phyloP scores from a whole-genome alignment of 176 grass and related monocot species.

The Hordeum vulgare region DNA sequence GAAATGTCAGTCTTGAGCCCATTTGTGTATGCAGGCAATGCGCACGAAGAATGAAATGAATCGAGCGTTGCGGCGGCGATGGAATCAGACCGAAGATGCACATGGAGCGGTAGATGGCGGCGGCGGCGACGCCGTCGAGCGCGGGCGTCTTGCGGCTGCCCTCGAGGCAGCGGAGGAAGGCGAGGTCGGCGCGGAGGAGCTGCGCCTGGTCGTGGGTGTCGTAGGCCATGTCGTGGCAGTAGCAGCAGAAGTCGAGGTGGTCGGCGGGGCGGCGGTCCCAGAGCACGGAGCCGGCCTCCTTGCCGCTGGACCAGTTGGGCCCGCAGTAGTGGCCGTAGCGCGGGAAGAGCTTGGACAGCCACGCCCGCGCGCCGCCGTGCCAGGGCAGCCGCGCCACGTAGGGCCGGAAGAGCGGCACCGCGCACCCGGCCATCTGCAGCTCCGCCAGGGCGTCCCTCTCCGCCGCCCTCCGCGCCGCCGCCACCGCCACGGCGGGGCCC shows the following conservation, averaged over 20 bases:
- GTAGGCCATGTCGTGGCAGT: conserved; percentile 98
- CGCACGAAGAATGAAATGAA: neutral
- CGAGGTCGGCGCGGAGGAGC: conserved; percentile 84
- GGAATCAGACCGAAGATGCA: conserved; percentile 56
- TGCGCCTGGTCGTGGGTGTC: conserved; percentile 88
- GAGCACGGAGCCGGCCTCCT: conserved; percentile 78
- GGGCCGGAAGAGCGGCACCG: conserved; percentile 76
- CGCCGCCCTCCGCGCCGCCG: neutral
- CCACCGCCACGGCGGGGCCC: neutral
- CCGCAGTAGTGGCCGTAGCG: conserved; percentile 97
- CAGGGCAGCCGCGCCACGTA: conserved; percentile 92
- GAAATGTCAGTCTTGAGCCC: neutral
- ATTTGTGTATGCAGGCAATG: neutral
- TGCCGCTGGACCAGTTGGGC: conserved; percentile 96
- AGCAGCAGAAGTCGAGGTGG: conserved; percentile 97
- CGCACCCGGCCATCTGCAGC: conserved; percentile 52
- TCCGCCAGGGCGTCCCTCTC: conserved; percentile 4
- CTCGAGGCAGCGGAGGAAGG: conserved; percentile 89
- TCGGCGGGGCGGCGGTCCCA: conserved; percentile 85
- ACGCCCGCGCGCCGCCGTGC: conserved; percentile 68
- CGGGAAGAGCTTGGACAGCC: conserved; percentile 79
- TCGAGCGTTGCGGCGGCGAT: no score
- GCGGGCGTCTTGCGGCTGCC: conserved; percentile 52
- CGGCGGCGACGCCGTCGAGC: conserved; percentile 49
- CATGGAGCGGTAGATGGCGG: conserved; percentile 74